These are phyloP conservation scores for Globisporangium alternatum DNA, from an alignment of 352 stramenopile genomes.

Conservation along the genomic window DNA sequence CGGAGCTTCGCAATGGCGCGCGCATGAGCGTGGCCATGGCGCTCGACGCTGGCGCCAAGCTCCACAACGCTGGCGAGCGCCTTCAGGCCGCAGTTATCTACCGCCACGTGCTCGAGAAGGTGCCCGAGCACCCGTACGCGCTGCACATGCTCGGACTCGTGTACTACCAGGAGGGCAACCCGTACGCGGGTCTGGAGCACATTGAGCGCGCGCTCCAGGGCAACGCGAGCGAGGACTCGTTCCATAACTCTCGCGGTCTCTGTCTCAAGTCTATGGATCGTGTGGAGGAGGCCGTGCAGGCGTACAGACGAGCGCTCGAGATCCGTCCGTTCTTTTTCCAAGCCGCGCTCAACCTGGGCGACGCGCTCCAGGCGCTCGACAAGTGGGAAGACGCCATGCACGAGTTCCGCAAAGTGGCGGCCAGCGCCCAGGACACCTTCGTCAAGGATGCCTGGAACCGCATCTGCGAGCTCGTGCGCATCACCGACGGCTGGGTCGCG, in stretches of 20 bases:
- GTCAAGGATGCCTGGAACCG: conserved; percentile 32
- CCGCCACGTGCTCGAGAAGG: conserved; percentile 41
- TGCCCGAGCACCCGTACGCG: conserved; percentile 41
- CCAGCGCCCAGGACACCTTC: not conserved
- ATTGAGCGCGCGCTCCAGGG: conserved; percentile 38
- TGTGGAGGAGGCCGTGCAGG: conserved; percentile 40
- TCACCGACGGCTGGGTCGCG: conserved; percentile 41
- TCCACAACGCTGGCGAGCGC: conserved; percentile 34
- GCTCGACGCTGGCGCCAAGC: conserved; percentile 33
- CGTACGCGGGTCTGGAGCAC: conserved; percentile 26
- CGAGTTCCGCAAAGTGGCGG: conserved; percentile 48
- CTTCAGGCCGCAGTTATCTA: conserved; percentile 43
- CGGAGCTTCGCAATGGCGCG: conserved; percentile 5
- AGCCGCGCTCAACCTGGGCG: conserved; percentile 50
- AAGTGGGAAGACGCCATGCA: conserved; percentile 59
- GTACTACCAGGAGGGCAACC: conserved; percentile 40
- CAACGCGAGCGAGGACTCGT: conserved; percentile 44
- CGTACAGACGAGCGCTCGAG: conserved; percentile 49
- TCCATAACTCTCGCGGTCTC: conserved; percentile 54
- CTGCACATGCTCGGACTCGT: conserved; percentile 52
- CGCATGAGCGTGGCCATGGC: conserved; percentile 46
- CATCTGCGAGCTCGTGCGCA: conserved; percentile 52
- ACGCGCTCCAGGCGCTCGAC: conserved; percentile 35
- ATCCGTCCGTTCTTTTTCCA: conserved; percentile 42
- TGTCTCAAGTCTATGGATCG: conserved; percentile 41